Conservation (phyloP, 495 filamentous ascomycete species). For the Talaromyces borbonicus region DNA sequence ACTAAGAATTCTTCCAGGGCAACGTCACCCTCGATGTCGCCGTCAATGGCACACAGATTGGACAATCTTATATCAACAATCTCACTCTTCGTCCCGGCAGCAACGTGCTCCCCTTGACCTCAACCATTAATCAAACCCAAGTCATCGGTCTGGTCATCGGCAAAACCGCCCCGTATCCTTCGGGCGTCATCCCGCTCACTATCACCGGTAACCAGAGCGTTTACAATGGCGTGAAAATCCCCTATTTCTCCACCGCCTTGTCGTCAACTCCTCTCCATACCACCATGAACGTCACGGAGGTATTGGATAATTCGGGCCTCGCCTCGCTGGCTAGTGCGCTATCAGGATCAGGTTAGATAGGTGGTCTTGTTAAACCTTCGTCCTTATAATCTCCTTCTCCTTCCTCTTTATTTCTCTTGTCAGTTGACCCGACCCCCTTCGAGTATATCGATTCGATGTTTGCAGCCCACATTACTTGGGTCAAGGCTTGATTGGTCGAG, state of each 20-base stretch:
- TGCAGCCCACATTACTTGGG: too few relatives aligned
- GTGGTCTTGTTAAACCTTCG: too few relatives aligned
- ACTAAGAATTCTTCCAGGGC: constrained; percentile 34
- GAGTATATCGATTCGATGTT: too few relatives aligned
- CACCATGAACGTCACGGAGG: constrained; percentile 31
- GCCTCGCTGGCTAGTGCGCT: neutral
- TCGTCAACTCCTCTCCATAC: constrained; percentile 25
- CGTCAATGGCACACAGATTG: constrained; percentile 40
- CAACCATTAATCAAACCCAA: constrained; percentile 38
- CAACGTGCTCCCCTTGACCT: constrained; percentile 46
- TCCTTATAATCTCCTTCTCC: too few relatives aligned
- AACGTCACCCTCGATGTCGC: constrained; percentile 54
- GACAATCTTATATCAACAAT: constrained; percentile 45
- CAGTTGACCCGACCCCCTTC: neutral
- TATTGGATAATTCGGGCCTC: constrained; percentile 19
- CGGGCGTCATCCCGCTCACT: constrained; percentile 48
- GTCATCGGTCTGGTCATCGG: constrained; percentile 32
- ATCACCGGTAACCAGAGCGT: constrained; percentile 48
- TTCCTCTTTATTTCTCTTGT: neutral
- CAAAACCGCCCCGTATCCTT: constrained; percentile 32
- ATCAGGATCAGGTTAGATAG: too few relatives aligned
- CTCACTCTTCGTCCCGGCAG: constrained; percentile 50
- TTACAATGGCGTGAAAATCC: constrained; percentile 47
- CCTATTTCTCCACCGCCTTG: constrained; percentile 51
- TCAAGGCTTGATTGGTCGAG: too few relatives aligned